A percentile compares a stretch with the other conserved stretches of the same genome.
phyloP scores from a whole-genome alignment of 139 green algal genomes.

The Auxenochlorella protothecoides region DNA sequence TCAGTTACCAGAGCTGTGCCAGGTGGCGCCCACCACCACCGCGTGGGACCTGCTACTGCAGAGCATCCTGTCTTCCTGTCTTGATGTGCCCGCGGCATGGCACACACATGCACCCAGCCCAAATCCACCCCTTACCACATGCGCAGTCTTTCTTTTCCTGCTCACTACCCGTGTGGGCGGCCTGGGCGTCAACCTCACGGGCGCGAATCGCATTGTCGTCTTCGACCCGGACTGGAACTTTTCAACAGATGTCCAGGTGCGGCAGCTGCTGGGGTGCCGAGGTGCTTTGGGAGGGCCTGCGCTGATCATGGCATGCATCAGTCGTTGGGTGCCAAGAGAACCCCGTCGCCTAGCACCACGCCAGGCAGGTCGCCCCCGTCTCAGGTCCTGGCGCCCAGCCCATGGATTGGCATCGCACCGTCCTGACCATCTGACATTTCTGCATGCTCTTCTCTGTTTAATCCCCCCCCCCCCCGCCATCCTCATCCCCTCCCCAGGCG shows the following conservation, averaged over 20 bases:
- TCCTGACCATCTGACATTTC: no score
- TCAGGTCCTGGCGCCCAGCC: no score
- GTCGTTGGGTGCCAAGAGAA: no score
- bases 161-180: constrained; percentile 94
- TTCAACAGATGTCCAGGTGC: constrained; percentile 65
- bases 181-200: constrained; percentile 92
- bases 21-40: no score
- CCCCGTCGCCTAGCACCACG: no score
- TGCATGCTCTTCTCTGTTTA: no score
- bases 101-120: not conserved
- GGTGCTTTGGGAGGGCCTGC: not conserved
- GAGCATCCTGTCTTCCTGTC: not conserved
- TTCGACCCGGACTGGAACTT: constrained; percentile 99
- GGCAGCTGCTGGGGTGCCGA: not conserved
- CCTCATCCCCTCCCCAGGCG: constrained; percentile 34
- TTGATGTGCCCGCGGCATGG: constrained; percentile 1
- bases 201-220: constrained; percentile 86
- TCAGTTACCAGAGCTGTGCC: not conserved
- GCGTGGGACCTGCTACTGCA: no score
- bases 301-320: not conserved
- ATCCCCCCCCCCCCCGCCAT: not conserved
- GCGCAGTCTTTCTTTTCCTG: constrained; percentile 76
- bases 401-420: no score
- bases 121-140: not conserved
- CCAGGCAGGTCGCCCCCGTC: no score